Evolutionary conservation across 805 yeast species (phyloP).

Genomic region (Zygosaccharomyces pseudorouxii): DNA sequence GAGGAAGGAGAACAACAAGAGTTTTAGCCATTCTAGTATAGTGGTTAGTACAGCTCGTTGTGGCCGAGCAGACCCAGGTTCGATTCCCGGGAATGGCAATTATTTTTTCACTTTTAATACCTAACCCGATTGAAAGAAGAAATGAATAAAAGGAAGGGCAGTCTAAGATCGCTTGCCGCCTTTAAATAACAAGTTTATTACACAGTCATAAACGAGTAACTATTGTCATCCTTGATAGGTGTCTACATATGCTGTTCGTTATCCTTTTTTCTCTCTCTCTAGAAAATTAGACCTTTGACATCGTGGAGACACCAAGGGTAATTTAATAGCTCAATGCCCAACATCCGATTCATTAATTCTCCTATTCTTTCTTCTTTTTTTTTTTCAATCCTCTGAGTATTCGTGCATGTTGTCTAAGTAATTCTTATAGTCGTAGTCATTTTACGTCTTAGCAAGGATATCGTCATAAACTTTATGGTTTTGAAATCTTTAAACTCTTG

Average conservation of each 20-base stretch:
- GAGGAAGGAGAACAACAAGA: no score
- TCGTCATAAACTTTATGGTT: conserved; percentile 42
- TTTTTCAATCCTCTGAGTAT: neutral
- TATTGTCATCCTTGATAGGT: neutral
- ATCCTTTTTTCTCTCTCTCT: neutral
- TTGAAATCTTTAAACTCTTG: conserved; percentile 86
- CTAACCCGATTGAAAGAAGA: no score
- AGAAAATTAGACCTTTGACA: neutral
- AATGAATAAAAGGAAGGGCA: no score
- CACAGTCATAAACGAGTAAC: neutral
- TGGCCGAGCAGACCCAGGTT: conserved; percentile 2
- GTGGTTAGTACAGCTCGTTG: conserved; percentile 2
- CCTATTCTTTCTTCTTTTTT: neutral
- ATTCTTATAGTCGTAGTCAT: neutral
- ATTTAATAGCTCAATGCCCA: neutral
- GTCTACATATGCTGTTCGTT: no score
- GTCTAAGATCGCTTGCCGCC: neutral
- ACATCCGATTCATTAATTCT: neutral
- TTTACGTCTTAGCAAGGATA: neutral
- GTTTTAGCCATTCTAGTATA: conserved; percentile 1
- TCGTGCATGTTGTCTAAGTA: neutral
- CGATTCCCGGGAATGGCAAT: conserved; percentile 1
- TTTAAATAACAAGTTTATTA: neutral
- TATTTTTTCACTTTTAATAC: neutral
- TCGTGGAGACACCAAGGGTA: neutral